phyloP scores from a whole-genome alignment of 2,329 filamentous ascomycete genomes.

The Fusarium burgessii region DNA sequence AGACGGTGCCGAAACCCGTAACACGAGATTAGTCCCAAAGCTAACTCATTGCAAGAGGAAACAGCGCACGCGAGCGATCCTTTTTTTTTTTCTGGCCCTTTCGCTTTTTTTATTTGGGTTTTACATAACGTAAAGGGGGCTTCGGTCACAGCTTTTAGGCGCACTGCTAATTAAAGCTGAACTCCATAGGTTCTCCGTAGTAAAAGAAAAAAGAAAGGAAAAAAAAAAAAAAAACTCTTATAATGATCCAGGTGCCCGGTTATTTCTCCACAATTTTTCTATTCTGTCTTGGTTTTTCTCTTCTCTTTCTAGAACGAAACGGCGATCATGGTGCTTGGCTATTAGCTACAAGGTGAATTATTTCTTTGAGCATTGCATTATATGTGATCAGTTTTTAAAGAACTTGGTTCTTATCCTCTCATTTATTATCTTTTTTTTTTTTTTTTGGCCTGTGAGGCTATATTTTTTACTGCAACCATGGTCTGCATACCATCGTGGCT shows the following conservation, averaged over 20 bases:
- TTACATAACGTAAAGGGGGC: conserved; percentile 18
- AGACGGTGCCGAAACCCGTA: conserved; percentile 24
- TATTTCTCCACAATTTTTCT: background rate
- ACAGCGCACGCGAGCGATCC: conserved; percentile 20
- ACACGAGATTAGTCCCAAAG: conserved; percentile 23
- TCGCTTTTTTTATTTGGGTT: background rate
- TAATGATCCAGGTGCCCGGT: conserved; percentile 4
- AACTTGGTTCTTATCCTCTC: background rate
- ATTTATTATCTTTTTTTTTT: background rate
- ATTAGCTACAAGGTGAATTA: background rate
- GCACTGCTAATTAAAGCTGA: conserved; percentile 1
- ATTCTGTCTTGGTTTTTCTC: background rate
- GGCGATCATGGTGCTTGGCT: conserved; percentile 5
- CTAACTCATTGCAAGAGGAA: conserved; percentile 15
- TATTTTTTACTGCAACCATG: background rate
- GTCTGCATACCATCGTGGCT: conserved; percentile 6
- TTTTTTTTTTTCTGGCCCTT: background rate
- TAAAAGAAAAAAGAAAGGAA: background rate
- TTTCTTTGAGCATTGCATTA: background rate
- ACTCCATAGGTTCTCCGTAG: too few species aligned
- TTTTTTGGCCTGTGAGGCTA: background rate
- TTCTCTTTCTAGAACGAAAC: conserved; percentile 16
- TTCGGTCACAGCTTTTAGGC: background rate
- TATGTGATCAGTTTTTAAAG: background rate
- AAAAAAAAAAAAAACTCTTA: background rate